Evolutionary conservation across 2,329 filamentous ascomycete species (phyloP).

Genomic region (Bipolaris gigantea): DNA sequence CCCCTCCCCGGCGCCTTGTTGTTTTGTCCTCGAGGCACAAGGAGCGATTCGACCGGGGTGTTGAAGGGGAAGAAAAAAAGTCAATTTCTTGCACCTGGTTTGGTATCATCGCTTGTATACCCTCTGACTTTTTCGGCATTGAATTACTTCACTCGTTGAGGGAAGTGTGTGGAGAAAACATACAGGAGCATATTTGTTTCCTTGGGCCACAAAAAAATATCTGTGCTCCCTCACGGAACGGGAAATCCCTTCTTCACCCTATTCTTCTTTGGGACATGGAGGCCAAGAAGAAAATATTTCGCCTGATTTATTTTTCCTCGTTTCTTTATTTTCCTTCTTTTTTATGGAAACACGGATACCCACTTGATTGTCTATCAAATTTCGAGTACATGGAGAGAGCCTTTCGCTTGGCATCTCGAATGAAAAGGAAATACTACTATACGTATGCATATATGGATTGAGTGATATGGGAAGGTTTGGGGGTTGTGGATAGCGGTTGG

Average conservation of each 20-base stretch:
- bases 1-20: background rate
- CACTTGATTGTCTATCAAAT: background rate
- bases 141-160: no score
- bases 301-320: background rate
- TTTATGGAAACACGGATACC: conserved; percentile 4
- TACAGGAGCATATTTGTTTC: no score
- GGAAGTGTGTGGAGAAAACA: no score
- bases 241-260: background rate
- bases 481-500: background rate
- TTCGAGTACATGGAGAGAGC: background rate
- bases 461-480: no score
- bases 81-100: no score
- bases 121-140: no score
- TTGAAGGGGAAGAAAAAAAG: background rate
- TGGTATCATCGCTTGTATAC: no score
- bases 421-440: background rate
- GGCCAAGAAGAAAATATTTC: background rate
- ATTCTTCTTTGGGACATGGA: background rate
- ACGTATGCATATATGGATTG: background rate
- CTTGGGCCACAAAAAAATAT: no score
- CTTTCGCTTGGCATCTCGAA: background rate
- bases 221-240: background rate
- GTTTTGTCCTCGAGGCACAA: background rate
- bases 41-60: background rate
- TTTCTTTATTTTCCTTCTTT: background rate